Evolutionary conservation across 768 basidiomycete genomes (phyloP), one percentile per base, ranked within the genome.

Genomic region (Lentinula sp.): DNA sequence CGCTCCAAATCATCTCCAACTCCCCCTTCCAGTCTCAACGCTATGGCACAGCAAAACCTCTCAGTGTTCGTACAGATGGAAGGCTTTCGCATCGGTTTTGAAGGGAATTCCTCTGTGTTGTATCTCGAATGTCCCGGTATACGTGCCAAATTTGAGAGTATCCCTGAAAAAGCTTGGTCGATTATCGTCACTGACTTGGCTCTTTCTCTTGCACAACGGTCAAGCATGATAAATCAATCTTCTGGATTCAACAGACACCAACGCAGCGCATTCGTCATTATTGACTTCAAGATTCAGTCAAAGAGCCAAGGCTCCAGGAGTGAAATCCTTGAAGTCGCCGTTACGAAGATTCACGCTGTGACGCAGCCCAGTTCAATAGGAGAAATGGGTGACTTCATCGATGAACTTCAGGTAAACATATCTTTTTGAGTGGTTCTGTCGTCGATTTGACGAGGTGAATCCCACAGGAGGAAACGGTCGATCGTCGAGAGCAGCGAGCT

Each of bases 341-440:
- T 95, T 23, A 84, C 82, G 7, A 91, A 89, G 71, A 84, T 93
- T 2, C 93, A 98, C 67, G 94, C 95, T 1, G 90, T 96, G 37
- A 88, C 97, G 89, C 94, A 95, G 70, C 88, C 95, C 9, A 92
- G 91, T 64, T 95, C 96, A 0, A 87, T 98, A 55, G 88, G 89
- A 21, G 91, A 96, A 69, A 76, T 98, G 7, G 91, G 89, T 15
- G 95, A 98, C 69, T 92, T 94, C 64, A 72, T 93, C 43, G 93
- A 96, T 68, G 81, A 93, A 65, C 76, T 93, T 45, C 92, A 91
- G 80, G 92, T 88, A 74, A 35, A 49, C 51, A 62, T 35, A 50
- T 35, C 59, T 35, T 28, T 16, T 21, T 13, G 21, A 32, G 31
- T 28, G 37, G 42, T 37, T 34, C 46, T 48, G 58, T 56, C 49